phyloP scores from a whole-genome alignment of 768 basidiomycete genomes.

The Cubamyces sp. region DNA sequence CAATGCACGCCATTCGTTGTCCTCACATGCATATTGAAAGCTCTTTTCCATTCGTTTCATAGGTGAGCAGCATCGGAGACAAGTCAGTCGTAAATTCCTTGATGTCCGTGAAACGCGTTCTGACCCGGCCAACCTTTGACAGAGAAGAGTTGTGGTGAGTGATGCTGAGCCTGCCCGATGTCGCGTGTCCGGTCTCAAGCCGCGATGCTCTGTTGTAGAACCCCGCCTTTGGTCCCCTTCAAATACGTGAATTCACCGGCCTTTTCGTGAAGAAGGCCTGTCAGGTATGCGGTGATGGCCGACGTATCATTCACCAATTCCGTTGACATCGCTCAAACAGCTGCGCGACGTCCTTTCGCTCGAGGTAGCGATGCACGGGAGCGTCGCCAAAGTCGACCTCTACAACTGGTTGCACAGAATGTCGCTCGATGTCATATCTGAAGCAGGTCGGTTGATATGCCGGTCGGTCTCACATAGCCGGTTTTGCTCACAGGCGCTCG shows the following conservation, averaged over 20 bases:
- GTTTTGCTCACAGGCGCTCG: background rate
- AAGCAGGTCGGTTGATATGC: slow-evolving; percentile 35
- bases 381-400: slow-evolving; percentile 35
- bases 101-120: background rate
- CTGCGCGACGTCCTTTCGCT: slow-evolving; percentile 29
- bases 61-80: slow-evolving; percentile 43
- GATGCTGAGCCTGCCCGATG: background rate
- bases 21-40: background rate
- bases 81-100: slow-evolving; percentile 33
- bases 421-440: slow-evolving; percentile 47
- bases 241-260: slow-evolving; percentile 59
- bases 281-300: slow-evolving; percentile 39
- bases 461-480: too few species aligned
- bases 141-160: slow-evolving; percentile 16
- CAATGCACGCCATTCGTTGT: background rate
- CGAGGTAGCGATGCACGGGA: slow-evolving; percentile 37
- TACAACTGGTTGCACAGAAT: slow-evolving; percentile 38
- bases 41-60: background rate
- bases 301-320: background rate
- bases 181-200: background rate
- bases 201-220: slow-evolving; percentile 43
- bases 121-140: background rate
- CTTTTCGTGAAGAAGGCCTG: slow-evolving; percentile 61
- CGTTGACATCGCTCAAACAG: slow-evolving; percentile 9
- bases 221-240: slow-evolving; percentile 65